phyloP scores from a whole-genome alignment of 2,329 filamentous ascomycete genomes.

The Pyrenochaeta sp. region DNA sequence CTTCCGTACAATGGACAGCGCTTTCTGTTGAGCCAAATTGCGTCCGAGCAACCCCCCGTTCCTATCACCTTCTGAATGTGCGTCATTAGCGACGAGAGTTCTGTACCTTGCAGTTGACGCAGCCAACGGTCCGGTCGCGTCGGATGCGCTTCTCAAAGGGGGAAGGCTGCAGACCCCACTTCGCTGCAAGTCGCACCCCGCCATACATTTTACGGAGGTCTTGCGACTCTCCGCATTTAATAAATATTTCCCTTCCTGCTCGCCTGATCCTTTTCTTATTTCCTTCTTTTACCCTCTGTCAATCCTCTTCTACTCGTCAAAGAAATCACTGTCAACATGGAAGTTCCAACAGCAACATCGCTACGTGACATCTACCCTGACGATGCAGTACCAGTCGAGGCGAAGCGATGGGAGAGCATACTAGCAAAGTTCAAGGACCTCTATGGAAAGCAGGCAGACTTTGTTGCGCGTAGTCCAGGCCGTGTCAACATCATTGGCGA shows the following conservation, averaged over 20 bases:
- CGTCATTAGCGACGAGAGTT: neutral
- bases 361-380: slow-evolving; percentile 85
- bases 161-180: slow-evolving; percentile 34
- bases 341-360: slow-evolving; percentile 77
- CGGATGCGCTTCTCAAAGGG: slow-evolving; percentile 26
- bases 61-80: neutral
- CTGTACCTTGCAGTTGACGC: slow-evolving; percentile 27
- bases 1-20: no score
- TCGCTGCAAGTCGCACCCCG: slow-evolving; percentile 30
- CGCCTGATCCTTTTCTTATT: slow-evolving; percentile 8
- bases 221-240: slow-evolving; percentile 25
- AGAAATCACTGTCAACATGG: slow-evolving; percentile 34
- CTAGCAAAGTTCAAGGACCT: slow-evolving; percentile 73
- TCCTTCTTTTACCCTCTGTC: neutral
- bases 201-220: slow-evolving; percentile 26
- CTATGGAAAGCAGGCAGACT: slow-evolving; percentile 77
- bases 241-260: slow-evolving; percentile 9
- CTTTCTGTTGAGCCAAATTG: neutral
- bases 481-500: slow-evolving; percentile 98
- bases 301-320: neutral
- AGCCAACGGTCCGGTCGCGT: slow-evolving; percentile 17
- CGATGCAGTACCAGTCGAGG: slow-evolving; percentile 73
- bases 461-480: slow-evolving; percentile 89
- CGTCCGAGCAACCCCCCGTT: neutral
- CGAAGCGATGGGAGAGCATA: slow-evolving; percentile 77